Conservation (phyloP, 345 rosid species). For the Arabidopsis suecica region DNA sequence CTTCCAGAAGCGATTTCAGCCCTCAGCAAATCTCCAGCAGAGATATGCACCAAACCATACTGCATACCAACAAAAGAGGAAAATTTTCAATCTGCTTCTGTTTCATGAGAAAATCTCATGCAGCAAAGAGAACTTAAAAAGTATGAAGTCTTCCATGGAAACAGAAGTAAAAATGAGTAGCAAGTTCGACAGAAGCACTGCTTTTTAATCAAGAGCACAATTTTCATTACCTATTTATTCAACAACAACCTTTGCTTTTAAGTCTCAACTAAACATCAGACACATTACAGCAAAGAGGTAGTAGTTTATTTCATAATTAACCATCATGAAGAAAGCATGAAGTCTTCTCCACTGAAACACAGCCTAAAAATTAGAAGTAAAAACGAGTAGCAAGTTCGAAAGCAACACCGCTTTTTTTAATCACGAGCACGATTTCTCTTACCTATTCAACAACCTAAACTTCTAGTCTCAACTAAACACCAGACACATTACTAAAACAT, state of each 20-base stretch:
- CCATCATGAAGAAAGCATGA: no score
- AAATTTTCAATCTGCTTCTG: conserved; percentile 34
- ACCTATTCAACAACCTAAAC: conserved; percentile 9
- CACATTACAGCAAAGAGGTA: no score
- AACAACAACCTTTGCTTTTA: no score
- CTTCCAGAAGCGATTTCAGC: conserved; percentile 81
- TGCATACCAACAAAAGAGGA: conserved; percentile 55
- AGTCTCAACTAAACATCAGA: no score
- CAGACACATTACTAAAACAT: no score
- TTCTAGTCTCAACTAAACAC: conserved; percentile 3
- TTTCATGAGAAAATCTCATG: conserved; percentile 4
- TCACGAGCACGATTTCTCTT: neutral
- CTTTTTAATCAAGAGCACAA: neutral
- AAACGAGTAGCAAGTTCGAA: no score
- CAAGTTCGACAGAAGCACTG: conserved; percentile 16
- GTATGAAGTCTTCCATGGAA: conserved; percentile 13
- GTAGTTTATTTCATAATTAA: no score
- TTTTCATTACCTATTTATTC: neutral
- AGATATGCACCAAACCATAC: conserved; percentile 91
- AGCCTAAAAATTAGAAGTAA: no score
- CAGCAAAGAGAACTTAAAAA: conserved; percentile 1
- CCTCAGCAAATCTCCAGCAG: conserved; percentile 91
- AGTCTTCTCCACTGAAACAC: no score
- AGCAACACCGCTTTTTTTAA: no score
- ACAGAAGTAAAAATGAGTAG: neutral